phyloP scores from a whole-genome alignment of 768 basidiomycete species.

The Amanita pseudoporphyria region DNA sequence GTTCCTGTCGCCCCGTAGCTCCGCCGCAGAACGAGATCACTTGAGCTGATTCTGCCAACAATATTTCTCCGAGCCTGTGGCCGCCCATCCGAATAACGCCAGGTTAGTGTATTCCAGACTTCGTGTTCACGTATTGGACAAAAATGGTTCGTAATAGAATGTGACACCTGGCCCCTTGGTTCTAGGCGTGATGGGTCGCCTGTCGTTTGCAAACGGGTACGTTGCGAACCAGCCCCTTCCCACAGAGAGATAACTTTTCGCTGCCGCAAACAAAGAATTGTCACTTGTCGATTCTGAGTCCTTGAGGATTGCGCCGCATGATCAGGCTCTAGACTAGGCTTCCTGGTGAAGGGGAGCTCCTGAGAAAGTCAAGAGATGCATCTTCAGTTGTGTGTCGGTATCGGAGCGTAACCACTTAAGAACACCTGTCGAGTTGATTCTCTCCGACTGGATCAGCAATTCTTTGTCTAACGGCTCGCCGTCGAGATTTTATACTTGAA shows the following conservation, averaged over 20 bases:
- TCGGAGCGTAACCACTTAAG: too few relatives aligned
- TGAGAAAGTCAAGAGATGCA: conserved; percentile 50
- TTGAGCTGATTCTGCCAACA: conserved; percentile 22
- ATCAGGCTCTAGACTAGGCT: too few relatives aligned
- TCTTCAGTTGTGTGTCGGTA: conserved; percentile 44
- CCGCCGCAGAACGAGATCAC: conserved; percentile 34
- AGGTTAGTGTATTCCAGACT: too few relatives aligned
- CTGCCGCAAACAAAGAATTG: not conserved
- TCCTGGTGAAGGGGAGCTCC: too few relatives aligned
- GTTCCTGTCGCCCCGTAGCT: too few relatives aligned
- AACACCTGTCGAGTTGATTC: conserved; percentile 46
- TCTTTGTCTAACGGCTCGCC: too few relatives aligned
- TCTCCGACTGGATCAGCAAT: conserved; percentile 41
- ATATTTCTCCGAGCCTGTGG: conserved; percentile 7
- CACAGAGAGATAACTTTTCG: conserved; percentile 20
- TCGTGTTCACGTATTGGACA: too few relatives aligned
- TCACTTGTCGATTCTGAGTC: too few relatives aligned
- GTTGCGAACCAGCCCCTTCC: too few relatives aligned
- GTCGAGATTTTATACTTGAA: too few relatives aligned
- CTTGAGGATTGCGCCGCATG: too few relatives aligned
- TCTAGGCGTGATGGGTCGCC: conserved; percentile 48
- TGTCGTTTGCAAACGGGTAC: conserved; percentile 51
- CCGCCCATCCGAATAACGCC: too few relatives aligned
- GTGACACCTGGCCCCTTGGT: conserved; percentile 54
- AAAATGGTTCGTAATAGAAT: conserved; percentile 52